Base-by-base conservation (phyloP, 2,329 filamentous ascomycete genomes). In the Pseudogymnoascus sp. region DNA sequence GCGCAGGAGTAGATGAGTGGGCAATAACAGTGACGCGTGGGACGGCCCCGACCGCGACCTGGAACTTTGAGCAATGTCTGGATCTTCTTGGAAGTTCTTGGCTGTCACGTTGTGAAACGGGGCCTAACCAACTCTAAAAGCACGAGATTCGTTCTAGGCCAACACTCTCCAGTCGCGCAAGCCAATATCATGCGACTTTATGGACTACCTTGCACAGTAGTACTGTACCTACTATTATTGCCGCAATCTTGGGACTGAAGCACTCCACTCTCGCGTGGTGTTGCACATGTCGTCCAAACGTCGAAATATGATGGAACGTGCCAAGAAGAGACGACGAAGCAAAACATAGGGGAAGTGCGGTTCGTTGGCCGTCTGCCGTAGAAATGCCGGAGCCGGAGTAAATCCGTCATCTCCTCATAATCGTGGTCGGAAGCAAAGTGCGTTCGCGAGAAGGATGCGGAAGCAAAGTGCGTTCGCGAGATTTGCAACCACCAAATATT, bases 21-120 rank as follows among this genome's bases (percentile, higher is more conserved):
- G 9, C 12, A 25, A 33, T 33, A 33, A 33, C 1, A 55, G 18
- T 23, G 45, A 55, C 25, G 45, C 45, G 45, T n/a, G 45, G 45
- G 25, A 33, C 18, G 25, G 18, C 25, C 45, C 45, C 33, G 45
- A 55, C 25, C 12, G 4, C 45, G 18, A 55, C 45, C 9, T 55
- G 45, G 25, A 55, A 31, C 45, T 33, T 55, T 33, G 25, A 31
- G 25, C n/a, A 52, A 8, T 25, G 7, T 33, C 45, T 55, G n/a
- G 45, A 33, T 55, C 45, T 55, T 55, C 45, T 55, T 55, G 45
- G 45, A 31, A 18, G n/a, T 55, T 55, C 45, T 55, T 55, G 45
- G 45, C 45, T 55, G n/a, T 18, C 45, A 55, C n/a, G n/a, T 9
- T n/a, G 25, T 55, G 45, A 55, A 55, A 55, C 45, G 7, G 28